Evolutionary conservation across 352 stramenopile genomes (phyloP), one percentile per base, ranked within the genome.

Genomic region (Globisporangium paroecandrum): DNA sequence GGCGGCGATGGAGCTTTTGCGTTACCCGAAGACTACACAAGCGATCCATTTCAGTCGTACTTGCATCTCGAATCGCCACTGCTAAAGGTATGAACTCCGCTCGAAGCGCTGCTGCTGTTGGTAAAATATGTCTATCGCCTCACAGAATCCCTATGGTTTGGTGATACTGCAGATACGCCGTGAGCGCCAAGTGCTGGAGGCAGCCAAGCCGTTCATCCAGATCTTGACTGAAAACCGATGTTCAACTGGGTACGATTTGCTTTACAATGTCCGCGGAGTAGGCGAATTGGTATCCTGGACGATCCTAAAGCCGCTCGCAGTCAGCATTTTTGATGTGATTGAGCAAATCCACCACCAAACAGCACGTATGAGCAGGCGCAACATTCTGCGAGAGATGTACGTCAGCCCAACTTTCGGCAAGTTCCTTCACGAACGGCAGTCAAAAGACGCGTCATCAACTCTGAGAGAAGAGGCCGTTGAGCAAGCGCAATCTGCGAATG

Each of bases 231-330:
- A 87, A 15, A 85, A 87, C 22, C 58, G 69, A 1, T 89, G 81
- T 55, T 89, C 77, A 29, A 85, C 73, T 1, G 78, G 67, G 9
- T 83, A 80, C 41, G 82, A 91, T 58, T 67, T 91, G 47, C 72
- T 91, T 38, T 81, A 82, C 65, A 84, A 80, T 38, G 72, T 79
- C 1, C 70, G 71, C 13, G 80, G 78, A 4, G 69, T 89, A 5
- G 65, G 79, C 3, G 77, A 90, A n/a, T 47, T 91, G 0, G 71
- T 85, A 0, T 77, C 73, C 0, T 91, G 83, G 83, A 76, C 73
- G 24, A 70, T 90, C 9, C 82, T 82, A 15, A 58, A 65, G 3
- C 73, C 78, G 20, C 70, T 91, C 4, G 83, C 79, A 4, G 69
- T 77, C 56, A 75, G 56, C 0, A 79, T 91, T 25, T 84, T 84